These are phyloP conservation scores for Starmerella sp. DNA, from an alignment of 805 yeast species.

Conservation along the genomic window DNA sequence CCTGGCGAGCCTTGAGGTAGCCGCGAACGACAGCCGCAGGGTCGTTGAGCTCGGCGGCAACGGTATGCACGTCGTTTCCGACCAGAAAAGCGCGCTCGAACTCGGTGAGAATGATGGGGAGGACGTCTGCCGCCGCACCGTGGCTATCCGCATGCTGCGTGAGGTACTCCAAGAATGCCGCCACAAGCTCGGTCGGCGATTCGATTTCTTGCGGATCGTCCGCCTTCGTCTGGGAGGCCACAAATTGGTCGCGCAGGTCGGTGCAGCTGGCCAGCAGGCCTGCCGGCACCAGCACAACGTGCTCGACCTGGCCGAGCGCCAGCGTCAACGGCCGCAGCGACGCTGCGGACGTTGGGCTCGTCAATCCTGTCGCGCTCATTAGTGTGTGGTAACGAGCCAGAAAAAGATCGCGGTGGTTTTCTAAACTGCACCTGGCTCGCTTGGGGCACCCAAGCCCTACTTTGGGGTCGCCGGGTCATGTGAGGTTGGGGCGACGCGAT, in stretches of 20 bases:
- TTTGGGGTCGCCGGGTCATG: conserved; percentile 4
- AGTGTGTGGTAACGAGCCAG: not conserved
- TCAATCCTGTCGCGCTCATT: conserved; percentile 31
- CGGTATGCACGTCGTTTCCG: conserved; percentile 74
- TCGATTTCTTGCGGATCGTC: conserved; percentile 16
- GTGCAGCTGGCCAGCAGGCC: conserved; percentile 66
- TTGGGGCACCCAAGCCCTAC: conserved; percentile 4
- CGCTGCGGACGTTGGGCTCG: conserved; percentile 36
- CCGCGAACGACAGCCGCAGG: conserved; percentile 64
- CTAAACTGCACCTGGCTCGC: not conserved
- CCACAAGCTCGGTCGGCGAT: conserved; percentile 67
- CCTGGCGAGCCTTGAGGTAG: conserved; percentile 54
- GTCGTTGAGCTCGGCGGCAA: conserved; percentile 69
- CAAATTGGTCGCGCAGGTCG: conserved; percentile 79
- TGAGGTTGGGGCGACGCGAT: conserved; percentile 6
- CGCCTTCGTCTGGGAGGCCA: conserved; percentile 15
- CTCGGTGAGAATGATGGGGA: conserved; percentile 61
- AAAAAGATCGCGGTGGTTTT: conserved; percentile 5
- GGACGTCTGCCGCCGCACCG: conserved; percentile 43
- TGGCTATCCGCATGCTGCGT: conserved; percentile 21
- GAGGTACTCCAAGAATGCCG: conserved; percentile 62
- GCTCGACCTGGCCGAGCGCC: conserved; percentile 78
- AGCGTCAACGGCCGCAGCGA: conserved; percentile 72
- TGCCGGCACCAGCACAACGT: conserved; percentile 77
- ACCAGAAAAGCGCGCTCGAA: conserved; percentile 71